Percentiles rank a stretch among this genome's conserved stretches.
phyloP scores from a whole-genome alignment of 768 basidiomycete species.

The Stropharia rugosoannulata region DNA sequence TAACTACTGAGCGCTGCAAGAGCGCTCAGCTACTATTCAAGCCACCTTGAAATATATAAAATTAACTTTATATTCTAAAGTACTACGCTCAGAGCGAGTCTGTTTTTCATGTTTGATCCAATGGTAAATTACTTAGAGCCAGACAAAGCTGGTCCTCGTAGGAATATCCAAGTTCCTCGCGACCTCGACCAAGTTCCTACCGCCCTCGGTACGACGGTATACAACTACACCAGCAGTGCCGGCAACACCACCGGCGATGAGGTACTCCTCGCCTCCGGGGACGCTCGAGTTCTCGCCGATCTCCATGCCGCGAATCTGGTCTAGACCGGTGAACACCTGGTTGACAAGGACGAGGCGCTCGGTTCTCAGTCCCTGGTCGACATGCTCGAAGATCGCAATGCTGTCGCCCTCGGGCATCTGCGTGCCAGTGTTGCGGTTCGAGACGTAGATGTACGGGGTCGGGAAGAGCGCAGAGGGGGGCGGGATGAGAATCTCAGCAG shows the following conservation, averaged over 20 bases:
- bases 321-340: conserved; percentile 63
- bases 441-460: conserved; percentile 58
- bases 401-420: conserved; percentile 55
- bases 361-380: conserved; percentile 30
- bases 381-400: conserved; percentile 58
- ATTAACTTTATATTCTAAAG: too few relatives aligned
- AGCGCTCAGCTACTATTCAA: too few relatives aligned
- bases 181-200: conserved; percentile 49
- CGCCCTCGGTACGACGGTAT: conserved; percentile 53
- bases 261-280: conserved; percentile 40
- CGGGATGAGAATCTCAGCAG: conserved; percentile 65
- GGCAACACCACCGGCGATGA: conserved; percentile 53
- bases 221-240: conserved; percentile 57
- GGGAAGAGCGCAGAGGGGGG: conserved; percentile 44
- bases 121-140: conserved; percentile 24
- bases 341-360: conserved; percentile 34
- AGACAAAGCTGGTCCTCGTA: conserved; percentile 53
- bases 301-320: conserved; percentile 68
- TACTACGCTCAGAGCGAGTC: too few relatives aligned
- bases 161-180: conserved; percentile 52
- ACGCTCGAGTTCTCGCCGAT: conserved; percentile 42
- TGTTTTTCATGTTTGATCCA: too few relatives aligned
- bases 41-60: too few relatives aligned
- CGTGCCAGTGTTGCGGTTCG: conserved; percentile 58
- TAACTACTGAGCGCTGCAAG: too few relatives aligned